A percentile compares a stretch with the other conserved stretches of the same genome.
Evolutionary conservation across 2,329 filamentous ascomycete genomes (phyloP).

Genomic region (Sporothrix brasiliensis): DNA sequence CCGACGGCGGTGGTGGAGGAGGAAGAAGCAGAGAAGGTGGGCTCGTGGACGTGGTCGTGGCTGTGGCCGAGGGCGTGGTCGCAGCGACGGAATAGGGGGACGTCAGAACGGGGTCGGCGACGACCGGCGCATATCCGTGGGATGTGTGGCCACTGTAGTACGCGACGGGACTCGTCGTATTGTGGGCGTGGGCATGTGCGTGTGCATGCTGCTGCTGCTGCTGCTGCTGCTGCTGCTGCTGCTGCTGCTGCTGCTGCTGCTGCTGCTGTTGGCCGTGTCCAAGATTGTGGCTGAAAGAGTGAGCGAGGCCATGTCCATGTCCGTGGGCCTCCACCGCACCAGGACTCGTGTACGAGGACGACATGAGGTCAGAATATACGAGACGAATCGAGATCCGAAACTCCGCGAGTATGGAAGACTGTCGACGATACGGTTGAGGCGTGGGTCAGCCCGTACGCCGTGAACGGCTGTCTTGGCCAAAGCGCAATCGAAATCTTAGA

Average conservation of each 20-base stretch:
- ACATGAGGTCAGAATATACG: background rate
- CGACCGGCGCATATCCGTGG: constrained; percentile 18
- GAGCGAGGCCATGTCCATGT: constrained; percentile 5
- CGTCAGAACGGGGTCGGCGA: background rate
- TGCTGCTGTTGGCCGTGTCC: background rate
- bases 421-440: background rate
- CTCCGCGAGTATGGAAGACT: background rate
- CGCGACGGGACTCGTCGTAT: constrained; percentile 8
- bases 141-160: constrained; percentile 18
- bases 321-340: constrained; percentile 9
- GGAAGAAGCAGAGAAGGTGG: background rate
- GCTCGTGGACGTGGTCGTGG: background rate
- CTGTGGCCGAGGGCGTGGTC: background rate
- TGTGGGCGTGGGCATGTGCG: background rate
- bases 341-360: constrained; percentile 22
- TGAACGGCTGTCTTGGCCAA: background rate
- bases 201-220: background rate
- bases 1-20: background rate
- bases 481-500: background rate
- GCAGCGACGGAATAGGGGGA: background rate
- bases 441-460: background rate
- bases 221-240: constrained; percentile 8
- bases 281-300: constrained; percentile 12
- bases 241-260: background rate
- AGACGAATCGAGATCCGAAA: background rate